A percentile compares a stretch with the other conserved stretches of the same genome.
These are phyloP conservation scores for Leccinum variicolor DNA, from an alignment of 768 basidiomycete genomes.

Conservation along the genomic window DNA sequence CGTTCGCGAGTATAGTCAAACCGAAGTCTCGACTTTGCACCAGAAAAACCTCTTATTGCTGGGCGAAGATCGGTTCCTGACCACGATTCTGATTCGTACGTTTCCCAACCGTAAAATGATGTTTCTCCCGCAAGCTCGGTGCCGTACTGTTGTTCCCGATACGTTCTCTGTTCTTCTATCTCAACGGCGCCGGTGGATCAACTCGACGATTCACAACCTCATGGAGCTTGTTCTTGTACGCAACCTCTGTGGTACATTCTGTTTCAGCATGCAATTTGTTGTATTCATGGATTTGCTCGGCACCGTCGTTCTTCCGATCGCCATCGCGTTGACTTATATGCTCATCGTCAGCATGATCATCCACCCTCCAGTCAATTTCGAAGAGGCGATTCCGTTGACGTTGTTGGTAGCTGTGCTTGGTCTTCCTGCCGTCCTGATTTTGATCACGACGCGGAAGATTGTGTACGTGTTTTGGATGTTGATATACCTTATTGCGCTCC, in stretches of 20 bases:
- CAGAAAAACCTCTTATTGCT: conserved; percentile 96
- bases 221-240: conserved; percentile 98
- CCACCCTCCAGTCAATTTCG: conserved; percentile 77
- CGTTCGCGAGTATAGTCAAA: conserved; percentile 95
- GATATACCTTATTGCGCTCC: conserved; percentile 87
- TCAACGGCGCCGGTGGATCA: conserved; percentile 98
- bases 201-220: conserved; percentile 98
- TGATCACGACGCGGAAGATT: conserved; percentile 92
- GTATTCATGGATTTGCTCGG: conserved; percentile 96
- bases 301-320: conserved; percentile 90
- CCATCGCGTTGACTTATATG: conserved; percentile 86
- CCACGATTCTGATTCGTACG: conserved; percentile 91
- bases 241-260: conserved; percentile 97
- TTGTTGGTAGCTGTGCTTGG: conserved; percentile 89
- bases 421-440: conserved; percentile 86
- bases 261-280: conserved; percentile 99
- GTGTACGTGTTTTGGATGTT: conserved; percentile 99
- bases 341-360: conserved; percentile 82
- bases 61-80: conserved; percentile 98
- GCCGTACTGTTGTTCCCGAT: conserved; percentile 94
- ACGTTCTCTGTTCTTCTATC: conserved; percentile 91
- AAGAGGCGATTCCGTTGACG: conserved; percentile 91
- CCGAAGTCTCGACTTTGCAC: conserved; percentile 89
- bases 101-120: conserved; percentile 99
- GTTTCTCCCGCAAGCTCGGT: conserved; percentile 95